Evolutionary conservation across 73 alveolate genomes (phyloP), one percentile per base, ranked within the genome.

Genomic region (Effrenium voratum): DNA sequence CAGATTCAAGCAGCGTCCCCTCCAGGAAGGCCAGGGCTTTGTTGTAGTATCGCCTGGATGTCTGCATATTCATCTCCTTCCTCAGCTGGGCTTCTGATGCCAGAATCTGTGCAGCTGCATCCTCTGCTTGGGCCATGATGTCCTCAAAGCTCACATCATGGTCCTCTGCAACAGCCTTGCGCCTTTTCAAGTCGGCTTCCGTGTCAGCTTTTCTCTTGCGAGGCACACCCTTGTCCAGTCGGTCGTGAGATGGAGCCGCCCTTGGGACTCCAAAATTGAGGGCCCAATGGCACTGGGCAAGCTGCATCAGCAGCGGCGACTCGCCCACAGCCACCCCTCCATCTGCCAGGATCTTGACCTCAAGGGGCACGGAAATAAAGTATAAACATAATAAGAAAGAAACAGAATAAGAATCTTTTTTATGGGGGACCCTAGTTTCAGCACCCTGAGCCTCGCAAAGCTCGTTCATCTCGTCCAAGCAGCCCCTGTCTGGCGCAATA

Each of bases 191-290:
- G 68, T 12, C 68, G 22, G 68, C 68, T 22, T 55, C 68, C 68
- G 68, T 55, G 36, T 73, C 55, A 8, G 28, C 85, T 32, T 10
- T 15, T 3, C n/a, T 68, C 32, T 73, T 2, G 55, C 52, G 47
- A 32, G 46, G 16, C 26, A 73, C 85, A 41, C 85, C 85, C 85
- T 73, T 73, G 52, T 73, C 85, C 47, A 73, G 22, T 4, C 85
- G 85, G 32, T 8, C 55, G 19, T n/a, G n/a, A n/a, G 24, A 49
- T n/a, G n/a, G n/a, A 0, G 5, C 34, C 28, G 19, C n/a, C 24
- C 85, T 45, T 12, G 85, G 52, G 10, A 15, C 10, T n/a, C 85
- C 85, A 43, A 16, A 40, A 41, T 43, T 28, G 44, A 44, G 15
- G 43, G 66, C 32, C 88, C 88, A 77, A 66, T 28, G 43, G 36